Conservation (phyloP, 306 rosid genomes). For the Gastrolobium villosum region DNA sequence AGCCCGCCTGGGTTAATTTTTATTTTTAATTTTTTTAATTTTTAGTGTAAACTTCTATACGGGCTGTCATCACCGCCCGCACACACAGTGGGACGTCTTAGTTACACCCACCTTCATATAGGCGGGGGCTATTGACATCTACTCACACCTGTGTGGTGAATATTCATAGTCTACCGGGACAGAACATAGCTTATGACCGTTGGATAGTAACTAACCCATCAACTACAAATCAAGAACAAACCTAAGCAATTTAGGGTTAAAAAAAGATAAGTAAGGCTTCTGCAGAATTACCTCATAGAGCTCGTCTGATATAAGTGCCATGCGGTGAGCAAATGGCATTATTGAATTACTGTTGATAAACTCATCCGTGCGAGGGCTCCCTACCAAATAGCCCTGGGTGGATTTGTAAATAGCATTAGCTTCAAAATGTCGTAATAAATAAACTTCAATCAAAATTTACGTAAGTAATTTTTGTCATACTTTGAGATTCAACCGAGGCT, state of each 20-base stretch:
- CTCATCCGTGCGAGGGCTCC: constrained; percentile 31
- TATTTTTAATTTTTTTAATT: too few relatives aligned
- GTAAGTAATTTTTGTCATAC: background rate
- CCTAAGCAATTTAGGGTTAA: too few relatives aligned
- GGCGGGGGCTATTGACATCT: too few relatives aligned
- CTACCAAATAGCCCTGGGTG: constrained; percentile 41
- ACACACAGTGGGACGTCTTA: too few relatives aligned
- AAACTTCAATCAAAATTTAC: background rate
- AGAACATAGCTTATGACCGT: too few relatives aligned
- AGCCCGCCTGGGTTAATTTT: too few relatives aligned
- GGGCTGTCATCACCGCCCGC: too few relatives aligned
- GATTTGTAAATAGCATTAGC: background rate
- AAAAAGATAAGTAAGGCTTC: background rate
- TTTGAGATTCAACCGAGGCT: constrained; percentile 39
- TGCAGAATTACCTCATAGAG: constrained; percentile 42
- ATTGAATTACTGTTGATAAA: constrained; percentile 24
- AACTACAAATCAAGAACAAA: background rate
- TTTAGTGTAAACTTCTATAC: too few relatives aligned
- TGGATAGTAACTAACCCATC: background rate
- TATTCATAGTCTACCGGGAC: too few relatives aligned
- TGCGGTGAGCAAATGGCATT: constrained; percentile 38
- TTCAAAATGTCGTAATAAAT: background rate
- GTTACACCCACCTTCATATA: too few relatives aligned
- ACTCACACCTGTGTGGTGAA: too few relatives aligned
- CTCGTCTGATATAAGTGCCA: constrained; percentile 45